Conservation (phyloP, 345 rosid genomes). For the Syzygium aqueum region DNA sequence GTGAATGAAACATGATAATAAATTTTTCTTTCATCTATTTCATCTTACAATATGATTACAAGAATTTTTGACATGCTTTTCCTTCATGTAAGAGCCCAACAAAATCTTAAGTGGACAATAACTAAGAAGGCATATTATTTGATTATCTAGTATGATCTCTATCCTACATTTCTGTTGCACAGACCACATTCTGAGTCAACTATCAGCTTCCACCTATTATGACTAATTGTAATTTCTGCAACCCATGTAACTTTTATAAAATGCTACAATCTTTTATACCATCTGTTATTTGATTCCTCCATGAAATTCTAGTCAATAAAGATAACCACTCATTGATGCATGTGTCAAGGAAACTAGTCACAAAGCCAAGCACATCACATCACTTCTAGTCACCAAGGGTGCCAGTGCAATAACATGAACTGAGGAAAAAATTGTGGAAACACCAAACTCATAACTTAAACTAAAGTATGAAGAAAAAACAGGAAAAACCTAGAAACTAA, state of each 20-base stretch:
- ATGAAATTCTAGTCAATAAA: neutral
- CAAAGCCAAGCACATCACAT: neutral
- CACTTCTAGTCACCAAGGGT: neutral
- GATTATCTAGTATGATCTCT: neutral
- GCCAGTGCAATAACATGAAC: neutral
- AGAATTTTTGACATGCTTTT: neutral
- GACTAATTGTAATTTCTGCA: neutral
- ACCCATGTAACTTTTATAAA: neutral
- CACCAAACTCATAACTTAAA: neutral
- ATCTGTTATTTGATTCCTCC: neutral
- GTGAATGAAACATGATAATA: neutral
- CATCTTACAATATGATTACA: neutral
- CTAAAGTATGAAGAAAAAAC: neutral
- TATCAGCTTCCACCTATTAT: neutral
- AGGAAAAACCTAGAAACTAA: neutral
- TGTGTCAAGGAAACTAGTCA: neutral
- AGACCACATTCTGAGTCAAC: neutral
- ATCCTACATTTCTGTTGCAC: neutral
- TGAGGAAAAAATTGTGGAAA: neutral
- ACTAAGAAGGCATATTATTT: neutral
- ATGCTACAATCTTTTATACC: neutral
- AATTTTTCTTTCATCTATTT: neutral
- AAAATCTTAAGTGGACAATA: neutral
- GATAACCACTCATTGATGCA: neutral
- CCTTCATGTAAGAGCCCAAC: neutral